phyloP scores from a whole-genome alignment of 306 rosid species.

The Erythrophleum fordii region DNA sequence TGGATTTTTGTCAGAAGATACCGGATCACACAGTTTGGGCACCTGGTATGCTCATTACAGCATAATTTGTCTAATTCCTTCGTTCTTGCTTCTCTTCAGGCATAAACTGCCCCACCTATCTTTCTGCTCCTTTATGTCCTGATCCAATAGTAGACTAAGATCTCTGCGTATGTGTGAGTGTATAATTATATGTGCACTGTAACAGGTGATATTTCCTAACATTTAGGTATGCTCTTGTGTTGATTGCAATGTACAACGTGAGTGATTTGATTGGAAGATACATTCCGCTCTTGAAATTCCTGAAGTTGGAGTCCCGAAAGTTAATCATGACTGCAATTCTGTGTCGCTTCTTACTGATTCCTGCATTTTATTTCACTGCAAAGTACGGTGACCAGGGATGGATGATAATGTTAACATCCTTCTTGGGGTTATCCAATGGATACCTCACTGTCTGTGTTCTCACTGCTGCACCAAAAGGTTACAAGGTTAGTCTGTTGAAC shows the following conservation, averaged over 20 bases:
- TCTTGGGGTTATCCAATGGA: constrained; percentile 86
- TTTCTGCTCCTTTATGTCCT: neutral
- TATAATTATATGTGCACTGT: neutral
- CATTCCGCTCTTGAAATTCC: constrained; percentile 61
- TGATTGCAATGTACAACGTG: constrained; percentile 80
- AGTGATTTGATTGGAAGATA: constrained; percentile 82
- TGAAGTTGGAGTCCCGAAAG: constrained; percentile 72
- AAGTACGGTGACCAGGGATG: constrained; percentile 86
- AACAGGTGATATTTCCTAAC: constrained; percentile 7
- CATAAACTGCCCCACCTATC: neutral
- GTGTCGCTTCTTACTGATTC: constrained; percentile 75
- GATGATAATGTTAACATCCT: constrained; percentile 88
- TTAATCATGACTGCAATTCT: constrained; percentile 49
- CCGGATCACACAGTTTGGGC: constrained; percentile 86
- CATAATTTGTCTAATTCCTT: neutral
- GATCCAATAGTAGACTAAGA: neutral
- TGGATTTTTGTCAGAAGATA: constrained; percentile 89
- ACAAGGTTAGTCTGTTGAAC: constrained; percentile 63
- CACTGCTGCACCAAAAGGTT: constrained; percentile 92
- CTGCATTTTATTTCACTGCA: constrained; percentile 86
- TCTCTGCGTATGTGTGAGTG: neutral
- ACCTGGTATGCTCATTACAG: constrained; percentile 57
- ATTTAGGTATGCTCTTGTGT: constrained; percentile 82
- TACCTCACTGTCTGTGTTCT: constrained; percentile 86
- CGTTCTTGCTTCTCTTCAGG: constrained; percentile 15